These are phyloP conservation scores for Suillus subaureus DNA, from an alignment of 768 basidiomycete species.

Conservation along the genomic window DNA sequence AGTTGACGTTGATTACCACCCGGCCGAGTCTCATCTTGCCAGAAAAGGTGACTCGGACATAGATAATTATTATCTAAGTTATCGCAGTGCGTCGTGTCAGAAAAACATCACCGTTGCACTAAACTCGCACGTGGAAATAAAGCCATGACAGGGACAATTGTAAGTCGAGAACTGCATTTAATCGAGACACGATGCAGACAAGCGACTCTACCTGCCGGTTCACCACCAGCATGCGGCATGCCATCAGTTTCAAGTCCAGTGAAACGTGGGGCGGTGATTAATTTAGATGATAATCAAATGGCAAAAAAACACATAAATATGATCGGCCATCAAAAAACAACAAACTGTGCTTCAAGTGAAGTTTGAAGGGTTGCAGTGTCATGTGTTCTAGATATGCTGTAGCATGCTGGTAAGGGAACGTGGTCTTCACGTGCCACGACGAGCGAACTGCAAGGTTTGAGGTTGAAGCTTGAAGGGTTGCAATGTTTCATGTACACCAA, in stretches of 20 bases:
- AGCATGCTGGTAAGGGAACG: neutral
- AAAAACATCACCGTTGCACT: neutral
- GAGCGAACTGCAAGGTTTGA: neutral
- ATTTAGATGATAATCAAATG: neutral
- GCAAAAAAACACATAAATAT: too few relatives aligned
- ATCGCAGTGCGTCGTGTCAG: neutral
- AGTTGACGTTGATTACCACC: neutral
- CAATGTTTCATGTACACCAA: neutral
- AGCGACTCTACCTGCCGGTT: neutral
- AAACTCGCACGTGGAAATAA: neutral
- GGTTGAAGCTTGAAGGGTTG: neutral
- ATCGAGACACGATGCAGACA: neutral
- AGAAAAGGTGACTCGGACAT: neutral
- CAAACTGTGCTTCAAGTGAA: neutral
- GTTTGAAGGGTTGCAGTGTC: neutral
- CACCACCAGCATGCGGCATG: neutral
- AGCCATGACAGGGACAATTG: neutral
- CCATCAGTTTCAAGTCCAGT: neutral
- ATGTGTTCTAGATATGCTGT: neutral
- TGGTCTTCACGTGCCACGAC: neutral
- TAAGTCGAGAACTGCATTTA: neutral
- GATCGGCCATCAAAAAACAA: neutral
- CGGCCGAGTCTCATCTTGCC: neutral
- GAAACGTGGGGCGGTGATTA: conserved; percentile 16
- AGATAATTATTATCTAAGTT: neutral